phyloP scores from a whole-genome alignment of 768 basidiomycete genomes.

The Podaxis pistillaris region DNA sequence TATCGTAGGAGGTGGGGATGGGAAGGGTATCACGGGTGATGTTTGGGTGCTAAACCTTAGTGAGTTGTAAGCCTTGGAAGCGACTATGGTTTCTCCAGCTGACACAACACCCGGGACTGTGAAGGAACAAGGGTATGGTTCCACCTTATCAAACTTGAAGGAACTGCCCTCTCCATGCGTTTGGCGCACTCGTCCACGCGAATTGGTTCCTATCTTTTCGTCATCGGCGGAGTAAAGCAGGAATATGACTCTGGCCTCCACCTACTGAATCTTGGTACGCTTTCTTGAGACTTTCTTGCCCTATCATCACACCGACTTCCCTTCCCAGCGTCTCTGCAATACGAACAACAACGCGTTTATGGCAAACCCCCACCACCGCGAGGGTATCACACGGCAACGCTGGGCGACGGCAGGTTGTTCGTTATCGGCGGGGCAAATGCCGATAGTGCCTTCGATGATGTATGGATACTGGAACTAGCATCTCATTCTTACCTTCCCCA shows the following conservation, averaged over 20 bases:
- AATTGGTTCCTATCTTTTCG: slow-evolving; percentile 89
- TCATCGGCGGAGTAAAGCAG: slow-evolving; percentile 87
- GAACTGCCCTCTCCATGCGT: slow-evolving; percentile 45
- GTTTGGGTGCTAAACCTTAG: slow-evolving; percentile 52
- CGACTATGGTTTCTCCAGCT: slow-evolving; percentile 55
- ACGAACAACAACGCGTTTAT: no score
- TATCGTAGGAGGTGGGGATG: slow-evolving; percentile 88
- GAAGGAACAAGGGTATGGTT: background rate
- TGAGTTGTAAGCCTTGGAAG: slow-evolving; percentile 83
- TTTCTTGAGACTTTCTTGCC: no score
- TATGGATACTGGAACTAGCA: slow-evolving; percentile 81
- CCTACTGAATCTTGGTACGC: no score
- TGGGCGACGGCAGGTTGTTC: no score
- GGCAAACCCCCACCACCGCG: no score
- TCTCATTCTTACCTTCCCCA: slow-evolving; percentile 88
- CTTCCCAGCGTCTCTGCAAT: no score
- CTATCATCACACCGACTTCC: no score
- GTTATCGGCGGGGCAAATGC: no score
- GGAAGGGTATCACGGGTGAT: slow-evolving; percentile 43
- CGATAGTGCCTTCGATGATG: slow-evolving; percentile 39
- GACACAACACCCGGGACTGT: background rate
- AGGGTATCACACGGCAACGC: no score
- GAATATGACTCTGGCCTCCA: slow-evolving; percentile 42
- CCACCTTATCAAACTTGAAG: background rate
- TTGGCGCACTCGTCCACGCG: slow-evolving; percentile 85